phyloP scores from a whole-genome alignment of 2,329 filamentous ascomycete species.

The Hymenoscyphus scutula region DNA sequence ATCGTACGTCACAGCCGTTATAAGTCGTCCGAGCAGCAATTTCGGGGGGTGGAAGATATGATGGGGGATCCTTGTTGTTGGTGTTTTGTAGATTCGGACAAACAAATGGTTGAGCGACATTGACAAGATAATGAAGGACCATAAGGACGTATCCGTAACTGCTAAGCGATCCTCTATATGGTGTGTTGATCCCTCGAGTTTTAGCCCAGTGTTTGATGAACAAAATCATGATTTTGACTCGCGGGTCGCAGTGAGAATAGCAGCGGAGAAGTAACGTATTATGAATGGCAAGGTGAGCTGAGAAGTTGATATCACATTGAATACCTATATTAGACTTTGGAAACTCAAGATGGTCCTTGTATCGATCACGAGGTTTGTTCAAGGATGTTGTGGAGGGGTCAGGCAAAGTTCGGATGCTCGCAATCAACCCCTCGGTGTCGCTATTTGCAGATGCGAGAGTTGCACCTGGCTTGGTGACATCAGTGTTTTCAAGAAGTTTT shows the following conservation, averaged over 20 bases:
- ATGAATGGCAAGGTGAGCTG: slow-evolving; percentile 76
- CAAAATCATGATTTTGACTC: slow-evolving; percentile 74
- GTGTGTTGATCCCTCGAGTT: slow-evolving; percentile 77
- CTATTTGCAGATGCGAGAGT: slow-evolving; percentile 10
- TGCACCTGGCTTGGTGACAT: slow-evolving; percentile 34
- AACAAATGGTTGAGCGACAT: slow-evolving; percentile 76
- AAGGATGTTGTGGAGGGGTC: slow-evolving; percentile 45
- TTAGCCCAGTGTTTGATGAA: slow-evolving; percentile 94
- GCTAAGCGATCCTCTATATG: slow-evolving; percentile 80
- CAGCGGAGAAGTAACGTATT: slow-evolving; percentile 81
- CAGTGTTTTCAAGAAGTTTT: slow-evolving; percentile 43
- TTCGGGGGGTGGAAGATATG: slow-evolving; percentile 43
- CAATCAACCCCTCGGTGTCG: slow-evolving; percentile 21
- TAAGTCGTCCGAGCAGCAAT: slow-evolving; percentile 43
- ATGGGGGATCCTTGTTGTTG: slow-evolving; percentile 46
- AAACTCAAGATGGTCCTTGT: slow-evolving; percentile 67
- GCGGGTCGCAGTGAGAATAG: slow-evolving; percentile 75
- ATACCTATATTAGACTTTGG: slow-evolving; percentile 75
- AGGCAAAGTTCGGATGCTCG: slow-evolving; percentile 33
- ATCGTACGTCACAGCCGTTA: slow-evolving; percentile 68
- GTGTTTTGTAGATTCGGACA: slow-evolving; percentile 74
- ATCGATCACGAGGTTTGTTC: slow-evolving; percentile 52
- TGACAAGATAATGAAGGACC: slow-evolving; percentile 87
- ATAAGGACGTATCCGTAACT: slow-evolving; percentile 92
- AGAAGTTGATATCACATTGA: slow-evolving; percentile 91